Conservation (phyloP, 2,329 filamentous ascomycete genomes). For the Amauroascus niger region DNA sequence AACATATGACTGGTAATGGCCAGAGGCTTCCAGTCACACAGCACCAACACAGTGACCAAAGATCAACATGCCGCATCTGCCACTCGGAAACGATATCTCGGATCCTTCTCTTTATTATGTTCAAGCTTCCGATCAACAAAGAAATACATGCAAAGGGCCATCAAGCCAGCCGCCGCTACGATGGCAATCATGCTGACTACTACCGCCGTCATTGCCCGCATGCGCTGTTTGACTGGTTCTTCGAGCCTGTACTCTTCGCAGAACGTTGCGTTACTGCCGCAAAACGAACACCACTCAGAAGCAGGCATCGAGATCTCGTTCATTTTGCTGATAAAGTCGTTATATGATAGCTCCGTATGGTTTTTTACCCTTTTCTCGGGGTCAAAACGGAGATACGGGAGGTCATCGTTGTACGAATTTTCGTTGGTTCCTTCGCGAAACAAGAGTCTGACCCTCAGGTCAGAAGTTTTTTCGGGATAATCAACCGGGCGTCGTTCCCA, state of each 20-base stretch:
- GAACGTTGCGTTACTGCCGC: constrained; percentile 41
- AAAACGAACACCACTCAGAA: constrained; percentile 45
- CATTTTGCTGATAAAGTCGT: constrained; percentile 43
- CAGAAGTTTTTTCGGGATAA: constrained; percentile 33
- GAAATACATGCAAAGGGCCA: no score
- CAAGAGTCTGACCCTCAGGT: constrained; percentile 48
- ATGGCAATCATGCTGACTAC: background rate
- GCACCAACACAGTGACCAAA: no score
- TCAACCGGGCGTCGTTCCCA: constrained; percentile 22
- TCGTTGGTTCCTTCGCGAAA: constrained; percentile 48
- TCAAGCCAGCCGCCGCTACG: no score
- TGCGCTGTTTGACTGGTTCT: background rate
- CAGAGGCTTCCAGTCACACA: no score
- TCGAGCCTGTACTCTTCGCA: constrained; percentile 26
- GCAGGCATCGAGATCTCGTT: constrained; percentile 35
- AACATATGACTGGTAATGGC: no score
- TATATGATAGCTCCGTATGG: constrained; percentile 40
- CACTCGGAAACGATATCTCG: background rate
- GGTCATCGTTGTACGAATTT: constrained; percentile 26
- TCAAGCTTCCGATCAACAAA: no score
- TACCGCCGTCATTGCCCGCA: no score
- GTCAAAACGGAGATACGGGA: constrained; percentile 44
- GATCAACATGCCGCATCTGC: background rate
- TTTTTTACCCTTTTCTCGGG: constrained; percentile 39
- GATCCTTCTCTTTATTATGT: background rate